Percentiles rank a stretch among this genome's conserved stretches.
Evolutionary conservation across 2,329 filamentous ascomycete species (phyloP).

Genomic region (Graphilbum fragrans): DNA sequence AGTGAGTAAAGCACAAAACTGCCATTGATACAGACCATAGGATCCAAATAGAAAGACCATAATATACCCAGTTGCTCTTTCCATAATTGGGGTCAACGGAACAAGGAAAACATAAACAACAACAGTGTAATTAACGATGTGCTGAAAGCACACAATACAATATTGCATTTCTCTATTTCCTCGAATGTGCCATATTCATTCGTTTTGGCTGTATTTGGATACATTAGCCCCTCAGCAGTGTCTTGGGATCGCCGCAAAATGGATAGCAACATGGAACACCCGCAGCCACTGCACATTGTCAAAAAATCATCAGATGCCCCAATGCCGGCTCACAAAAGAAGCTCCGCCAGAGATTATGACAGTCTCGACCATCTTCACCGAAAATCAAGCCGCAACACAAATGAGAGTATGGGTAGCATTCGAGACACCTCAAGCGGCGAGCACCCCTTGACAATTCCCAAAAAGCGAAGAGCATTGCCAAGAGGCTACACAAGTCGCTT

Average conservation of each 20-base stretch:
- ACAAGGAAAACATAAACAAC: not conserved
- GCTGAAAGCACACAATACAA: no score
- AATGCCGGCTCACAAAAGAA: not conserved
- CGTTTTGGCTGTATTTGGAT: no score
- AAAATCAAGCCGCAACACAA: conserved; percentile 13
- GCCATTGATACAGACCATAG: no score
- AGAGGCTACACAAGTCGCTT: conserved; percentile 4
- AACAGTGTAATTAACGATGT: no score
- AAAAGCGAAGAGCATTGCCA: conserved; percentile 15
- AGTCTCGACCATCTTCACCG: not conserved
- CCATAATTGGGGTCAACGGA: not conserved
- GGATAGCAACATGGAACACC: conserved; percentile 2
- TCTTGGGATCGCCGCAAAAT: no score
- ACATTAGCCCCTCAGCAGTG: no score
- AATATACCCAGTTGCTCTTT: no score
- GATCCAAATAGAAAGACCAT: no score
- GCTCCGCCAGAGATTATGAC: not conserved
- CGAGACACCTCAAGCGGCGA: conserved; percentile 13
- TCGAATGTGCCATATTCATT: no score
- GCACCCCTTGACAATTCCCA: conserved; percentile 20
- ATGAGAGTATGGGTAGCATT: conserved; percentile 15
- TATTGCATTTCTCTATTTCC: no score
- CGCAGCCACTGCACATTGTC: conserved; percentile 11
- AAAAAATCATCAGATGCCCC: conserved; percentile 3
- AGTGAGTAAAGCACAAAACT: no score